These are phyloP conservation scores for Myrmaecium sp. DNA, from an alignment of 2,329 filamentous ascomycete species.

Conservation along the genomic window DNA sequence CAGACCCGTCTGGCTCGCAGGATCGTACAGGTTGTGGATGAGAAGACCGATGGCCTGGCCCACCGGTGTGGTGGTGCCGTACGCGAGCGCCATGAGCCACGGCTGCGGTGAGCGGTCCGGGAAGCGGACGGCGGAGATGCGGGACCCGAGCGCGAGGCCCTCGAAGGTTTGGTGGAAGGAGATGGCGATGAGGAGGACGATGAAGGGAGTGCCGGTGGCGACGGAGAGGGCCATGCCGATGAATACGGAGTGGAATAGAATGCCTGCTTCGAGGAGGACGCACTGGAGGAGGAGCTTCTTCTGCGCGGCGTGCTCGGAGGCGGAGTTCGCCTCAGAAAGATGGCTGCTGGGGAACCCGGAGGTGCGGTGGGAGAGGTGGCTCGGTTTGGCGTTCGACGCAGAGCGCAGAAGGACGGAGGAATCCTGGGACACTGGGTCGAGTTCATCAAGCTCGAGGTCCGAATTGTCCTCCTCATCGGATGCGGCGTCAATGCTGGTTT, in stretches of 20 bases:
- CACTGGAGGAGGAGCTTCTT: slow-evolving; percentile 56
- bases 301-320: slow-evolving; percentile 20
- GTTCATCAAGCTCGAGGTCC: slow-evolving; percentile 15
- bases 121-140: slow-evolving; percentile 55
- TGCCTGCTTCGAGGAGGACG: slow-evolving; percentile 58
- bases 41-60: slow-evolving; percentile 33
- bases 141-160: slow-evolving; percentile 52
- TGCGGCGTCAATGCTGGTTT: slow-evolving; percentile 5
- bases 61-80: slow-evolving; percentile 39
- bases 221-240: slow-evolving; percentile 59
- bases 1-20: slow-evolving; percentile 28
- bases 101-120: slow-evolving; percentile 56
- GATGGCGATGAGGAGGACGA: slow-evolving; percentile 51
- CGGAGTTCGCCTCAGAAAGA: not conserved
- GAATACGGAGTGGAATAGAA: slow-evolving; percentile 64
- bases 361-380: slow-evolving; percentile 3
- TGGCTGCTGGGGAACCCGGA: slow-evolving; percentile 3
- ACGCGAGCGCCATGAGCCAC: slow-evolving; percentile 49
- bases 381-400: not conserved
- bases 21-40: slow-evolving; percentile 34
- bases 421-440: slow-evolving; percentile 6
- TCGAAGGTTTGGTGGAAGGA: slow-evolving; percentile 56
- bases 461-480: slow-evolving; percentile 17
- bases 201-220: slow-evolving; percentile 45
- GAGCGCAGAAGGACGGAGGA: not conserved